These are phyloP conservation scores for Metschnikowia aberdeeniae DNA, from an alignment of 805 yeast genomes.

Conservation along the genomic window DNA sequence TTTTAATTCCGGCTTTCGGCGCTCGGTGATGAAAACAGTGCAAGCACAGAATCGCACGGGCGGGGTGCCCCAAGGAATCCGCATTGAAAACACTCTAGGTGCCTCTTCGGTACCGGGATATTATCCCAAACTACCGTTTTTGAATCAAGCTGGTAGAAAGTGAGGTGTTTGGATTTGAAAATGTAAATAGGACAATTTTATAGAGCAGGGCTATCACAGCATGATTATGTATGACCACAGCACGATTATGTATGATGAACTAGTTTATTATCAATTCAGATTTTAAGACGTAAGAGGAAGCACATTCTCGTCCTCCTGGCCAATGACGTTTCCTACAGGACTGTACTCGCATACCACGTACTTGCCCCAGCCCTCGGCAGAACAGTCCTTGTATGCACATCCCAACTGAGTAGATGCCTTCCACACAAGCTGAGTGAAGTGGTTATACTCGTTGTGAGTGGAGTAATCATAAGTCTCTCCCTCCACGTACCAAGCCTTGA, in stretches of 20 bases:
- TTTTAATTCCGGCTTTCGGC: slow-evolving; percentile 1
- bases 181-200: too few species aligned
- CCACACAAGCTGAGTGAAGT: slow-evolving; percentile 32
- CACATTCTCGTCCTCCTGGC: slow-evolving; percentile 26
- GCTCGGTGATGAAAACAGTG: background rate
- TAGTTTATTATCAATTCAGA: background rate
- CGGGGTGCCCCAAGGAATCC: slow-evolving; percentile 6
- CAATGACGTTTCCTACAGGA: slow-evolving; percentile 35
- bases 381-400: slow-evolving; percentile 31
- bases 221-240: too few species aligned
- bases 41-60: slow-evolving; percentile 6
- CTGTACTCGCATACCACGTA: slow-evolving; percentile 33
- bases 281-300: slow-evolving; percentile 16
- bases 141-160: background rate
- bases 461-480: slow-evolving; percentile 26
- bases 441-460: slow-evolving; percentile 26
- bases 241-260: too few species aligned
- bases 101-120: slow-evolving; percentile 13
- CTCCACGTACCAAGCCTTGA: slow-evolving; percentile 40
- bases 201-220: too few species aligned
- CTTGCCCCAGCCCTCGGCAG: slow-evolving; percentile 28
- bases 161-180: background rate
- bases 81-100: slow-evolving; percentile 12
- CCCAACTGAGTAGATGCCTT: slow-evolving; percentile 27
- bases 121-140: slow-evolving; percentile 17